Conservation (phyloP, 116 monocot genomes). For the Papilionanthe hybrid region DNA sequence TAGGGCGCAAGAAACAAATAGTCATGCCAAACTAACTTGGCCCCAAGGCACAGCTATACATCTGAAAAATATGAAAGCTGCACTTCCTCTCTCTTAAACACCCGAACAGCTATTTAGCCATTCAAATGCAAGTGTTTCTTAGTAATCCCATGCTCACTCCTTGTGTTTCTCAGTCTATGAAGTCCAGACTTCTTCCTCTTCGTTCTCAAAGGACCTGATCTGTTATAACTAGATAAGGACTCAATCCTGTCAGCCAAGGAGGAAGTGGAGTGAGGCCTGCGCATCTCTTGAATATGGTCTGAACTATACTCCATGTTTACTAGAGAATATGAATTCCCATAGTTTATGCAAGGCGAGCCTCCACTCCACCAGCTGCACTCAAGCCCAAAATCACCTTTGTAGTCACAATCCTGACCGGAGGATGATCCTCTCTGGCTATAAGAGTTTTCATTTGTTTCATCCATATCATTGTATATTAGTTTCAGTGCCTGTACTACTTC, state of each 20-base stretch:
- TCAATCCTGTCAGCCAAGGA: constrained; percentile 30
- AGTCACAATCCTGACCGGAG: constrained; percentile 34
- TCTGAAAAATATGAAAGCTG: constrained; percentile 11
- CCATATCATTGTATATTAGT: constrained; percentile 47
- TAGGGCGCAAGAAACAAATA: not conserved
- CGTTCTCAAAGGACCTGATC: constrained; percentile 50
- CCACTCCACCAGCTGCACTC: constrained; percentile 57
- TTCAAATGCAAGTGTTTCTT: constrained; percentile 7
- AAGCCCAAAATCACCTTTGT: constrained; percentile 27
- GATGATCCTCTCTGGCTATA: constrained; percentile 51
- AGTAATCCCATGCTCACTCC: constrained; percentile 58
- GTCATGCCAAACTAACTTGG: not conserved
- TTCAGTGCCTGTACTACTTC: constrained; percentile 78
- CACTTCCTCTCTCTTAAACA: not conserved
- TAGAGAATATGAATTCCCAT: constrained; percentile 29
- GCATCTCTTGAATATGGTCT: constrained; percentile 38
- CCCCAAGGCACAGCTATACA: constrained; percentile 19
- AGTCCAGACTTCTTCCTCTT: constrained; percentile 25
- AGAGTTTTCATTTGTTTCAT: constrained; percentile 42
- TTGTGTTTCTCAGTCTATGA: constrained; percentile 48
- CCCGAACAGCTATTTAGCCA: not conserved
- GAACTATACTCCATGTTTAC: constrained; percentile 64
- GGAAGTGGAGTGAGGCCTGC: constrained; percentile 32
- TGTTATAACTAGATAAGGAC: constrained; percentile 20
- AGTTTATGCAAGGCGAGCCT: constrained; percentile 24